A percentile compares a stretch with the other conserved stretches of the same genome.
These are phyloP conservation scores for Citrullus colocynthis DNA, from an alignment of 306 rosid genomes.

Conservation along the genomic window DNA sequence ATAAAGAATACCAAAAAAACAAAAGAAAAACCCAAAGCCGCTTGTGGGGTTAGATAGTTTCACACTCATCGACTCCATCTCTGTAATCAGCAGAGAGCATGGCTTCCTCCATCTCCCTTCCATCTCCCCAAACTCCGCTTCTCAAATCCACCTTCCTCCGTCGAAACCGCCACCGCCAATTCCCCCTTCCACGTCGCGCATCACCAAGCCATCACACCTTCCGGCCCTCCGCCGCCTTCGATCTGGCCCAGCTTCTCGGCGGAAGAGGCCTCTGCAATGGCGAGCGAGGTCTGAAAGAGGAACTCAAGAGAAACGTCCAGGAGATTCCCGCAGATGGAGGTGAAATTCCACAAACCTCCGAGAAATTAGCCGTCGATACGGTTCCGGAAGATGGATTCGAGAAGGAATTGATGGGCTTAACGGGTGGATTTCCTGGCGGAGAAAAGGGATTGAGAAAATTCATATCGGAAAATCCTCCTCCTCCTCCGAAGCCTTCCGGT, in stretches of 20 bases:
- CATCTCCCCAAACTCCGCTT: conserved; percentile 22
- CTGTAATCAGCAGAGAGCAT: conserved; percentile 13
- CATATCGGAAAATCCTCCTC: conserved; percentile 64
- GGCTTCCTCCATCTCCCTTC: conserved; percentile 41
- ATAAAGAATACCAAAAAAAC: too few species aligned
- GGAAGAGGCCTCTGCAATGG: conserved; percentile 93
- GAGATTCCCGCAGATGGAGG: conserved; percentile 7
- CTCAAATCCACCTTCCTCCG: conserved; percentile 53
- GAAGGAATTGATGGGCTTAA: conserved; percentile 83
- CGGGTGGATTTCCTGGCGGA: conserved; percentile 96
- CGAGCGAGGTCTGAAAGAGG: conserved; percentile 48
- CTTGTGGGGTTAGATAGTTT: too few species aligned
- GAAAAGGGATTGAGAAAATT: conserved; percentile 64
- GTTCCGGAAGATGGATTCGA: conserved; percentile 60
- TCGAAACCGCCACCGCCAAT: conserved; percentile 23
- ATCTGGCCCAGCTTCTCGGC: conserved; percentile 51
- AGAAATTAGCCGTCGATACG: background rate
- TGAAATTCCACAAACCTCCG: conserved; percentile 13
- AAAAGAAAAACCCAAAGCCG: too few species aligned
- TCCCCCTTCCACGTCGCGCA: conserved; percentile 16
- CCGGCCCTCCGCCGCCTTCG: conserved; percentile 47
- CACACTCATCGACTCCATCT: background rate
- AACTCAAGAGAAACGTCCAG: conserved; percentile 32
- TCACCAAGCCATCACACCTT: background rate
- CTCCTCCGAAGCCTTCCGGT: conserved; percentile 27